Conservation (phyloP, 352 stramenopile genomes). For the Saprolegnia diclina region DNA sequence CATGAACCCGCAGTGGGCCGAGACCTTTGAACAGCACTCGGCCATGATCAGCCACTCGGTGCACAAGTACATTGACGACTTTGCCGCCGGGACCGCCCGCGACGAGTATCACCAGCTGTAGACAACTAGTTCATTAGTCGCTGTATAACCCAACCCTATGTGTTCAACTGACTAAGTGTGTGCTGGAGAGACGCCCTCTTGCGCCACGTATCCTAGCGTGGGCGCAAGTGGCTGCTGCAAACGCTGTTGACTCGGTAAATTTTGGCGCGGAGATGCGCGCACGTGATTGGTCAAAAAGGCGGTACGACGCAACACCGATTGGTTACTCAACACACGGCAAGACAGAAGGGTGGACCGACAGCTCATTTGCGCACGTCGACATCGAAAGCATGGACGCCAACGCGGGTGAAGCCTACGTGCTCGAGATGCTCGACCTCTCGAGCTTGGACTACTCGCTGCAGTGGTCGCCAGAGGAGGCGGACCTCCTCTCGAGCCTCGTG, state of each 20-base stretch:
- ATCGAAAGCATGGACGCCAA: background rate
- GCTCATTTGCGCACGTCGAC: background rate
- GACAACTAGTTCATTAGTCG: too few species aligned
- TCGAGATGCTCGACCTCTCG: slow-evolving; percentile 10
- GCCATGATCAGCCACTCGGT: background rate
- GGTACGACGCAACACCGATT: background rate
- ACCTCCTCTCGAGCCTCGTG: background rate
- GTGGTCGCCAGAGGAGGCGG: slow-evolving; percentile 1
- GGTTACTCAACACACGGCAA: too few species aligned
- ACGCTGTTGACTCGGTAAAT: too few species aligned
- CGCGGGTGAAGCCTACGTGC: background rate
- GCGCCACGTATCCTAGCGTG: too few species aligned
- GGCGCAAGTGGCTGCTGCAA: too few species aligned
- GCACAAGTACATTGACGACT: slow-evolving; percentile 8
- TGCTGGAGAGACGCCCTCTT: too few species aligned
- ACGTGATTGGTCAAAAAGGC: too few species aligned
- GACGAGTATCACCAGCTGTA: background rate
- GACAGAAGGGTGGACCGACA: background rate
- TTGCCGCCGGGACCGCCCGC: background rate
- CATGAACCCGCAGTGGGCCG: background rate
- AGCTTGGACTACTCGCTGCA: slow-evolving; percentile 3
- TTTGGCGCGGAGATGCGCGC: too few species aligned
- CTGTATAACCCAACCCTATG: too few species aligned
- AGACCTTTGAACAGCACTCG: slow-evolving; percentile 1
- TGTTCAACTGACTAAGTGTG: too few species aligned